Evolutionary conservation across 2,329 filamentous ascomycete genomes (phyloP).

Genomic region (Penicillium oxalicum): DNA sequence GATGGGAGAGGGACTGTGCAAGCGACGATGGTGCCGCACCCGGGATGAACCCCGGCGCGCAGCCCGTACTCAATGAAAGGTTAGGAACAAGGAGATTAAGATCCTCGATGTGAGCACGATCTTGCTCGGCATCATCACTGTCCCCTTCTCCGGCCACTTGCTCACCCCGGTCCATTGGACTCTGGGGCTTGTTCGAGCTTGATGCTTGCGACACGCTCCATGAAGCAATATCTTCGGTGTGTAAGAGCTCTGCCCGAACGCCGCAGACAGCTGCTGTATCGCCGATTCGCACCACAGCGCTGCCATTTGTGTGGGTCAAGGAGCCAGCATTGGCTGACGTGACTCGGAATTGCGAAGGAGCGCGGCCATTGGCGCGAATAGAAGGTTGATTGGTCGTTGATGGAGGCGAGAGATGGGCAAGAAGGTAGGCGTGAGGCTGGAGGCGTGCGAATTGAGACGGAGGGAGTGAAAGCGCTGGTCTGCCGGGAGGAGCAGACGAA

Average conservation of each 20-base stretch:
- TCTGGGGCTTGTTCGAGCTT: constrained; percentile 30
- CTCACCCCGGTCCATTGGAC: constrained; percentile 20
- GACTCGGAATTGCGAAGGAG: constrained; percentile 60
- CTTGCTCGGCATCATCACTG: constrained; percentile 28
- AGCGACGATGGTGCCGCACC: constrained; percentile 72
- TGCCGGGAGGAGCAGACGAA: constrained; percentile 19
- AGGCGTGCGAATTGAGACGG: constrained; percentile 75
- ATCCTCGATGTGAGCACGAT: constrained; percentile 44
- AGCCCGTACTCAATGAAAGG: constrained; percentile 85
- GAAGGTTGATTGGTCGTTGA: constrained; percentile 47
- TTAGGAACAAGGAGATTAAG: constrained; percentile 81
- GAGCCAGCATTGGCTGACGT: constrained; percentile 77
- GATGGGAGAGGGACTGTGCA: constrained; percentile 78
- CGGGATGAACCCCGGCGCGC: constrained; percentile 76
- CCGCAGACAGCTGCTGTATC: constrained; percentile 95
- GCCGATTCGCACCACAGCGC: constrained; percentile 78
- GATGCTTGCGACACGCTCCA: constrained; percentile 36
- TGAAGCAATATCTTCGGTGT: constrained; percentile 64
- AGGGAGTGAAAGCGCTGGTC: constrained; percentile 51
- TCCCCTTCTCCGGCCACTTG: constrained; percentile 11
- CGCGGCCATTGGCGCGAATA: constrained; percentile 74
- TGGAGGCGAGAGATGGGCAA: constrained; percentile 71
- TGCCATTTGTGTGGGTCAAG: constrained; percentile 82
- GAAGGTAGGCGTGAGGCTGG: constrained; percentile 80
- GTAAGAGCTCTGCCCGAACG: constrained; percentile 77